Evolutionary conservation across 73 alveolate species (phyloP), one percentile per base, ranked within the genome.

Genomic region (Tetrahymena elliotti): DNA sequence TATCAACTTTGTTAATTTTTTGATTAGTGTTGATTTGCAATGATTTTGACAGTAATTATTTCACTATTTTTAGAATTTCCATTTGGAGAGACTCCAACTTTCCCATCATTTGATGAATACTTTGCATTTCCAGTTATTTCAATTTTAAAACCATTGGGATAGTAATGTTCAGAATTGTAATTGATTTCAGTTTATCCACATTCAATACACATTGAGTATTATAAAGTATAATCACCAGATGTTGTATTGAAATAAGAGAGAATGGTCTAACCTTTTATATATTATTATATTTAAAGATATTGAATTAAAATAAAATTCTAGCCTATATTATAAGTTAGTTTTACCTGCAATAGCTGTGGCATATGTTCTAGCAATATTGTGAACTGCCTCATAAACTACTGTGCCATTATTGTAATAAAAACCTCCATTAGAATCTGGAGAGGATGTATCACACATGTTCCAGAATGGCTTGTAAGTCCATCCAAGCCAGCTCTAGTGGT

Each of bases 291-390:
- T 18, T 47, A 47, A 47, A 47, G 13, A 41, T 41, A 4, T 41
- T 41, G 1, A 41, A 22, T 13, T 47, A 47, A 47, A 47, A 47
- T 47, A 18, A 47, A 0, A 47, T 47, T 47, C 15, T 47, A 47
- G 20, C n/a, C n/a, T n/a, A n/a, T n/a, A n/a, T n/a, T n/a, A 47
- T 47, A 1, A 47, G 27, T 38, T 38, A 38, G 31, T 47, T 47
- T 84, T 84, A 38, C 94, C 94, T 7, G 94, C 94, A n/a, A 84
- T 40, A 15, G 92, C 93, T 3, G 34, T 47, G 40, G 93, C 96
- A 39, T 94, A 94, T 33, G 96, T 94, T 88, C 96, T 94, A 33
- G 96, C 92, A 6, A 94, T 22, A 27, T 94, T 95, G n/a, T 94
- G 92, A 88, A 94, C 93, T 34, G 47, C 47, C 16, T 41, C 16